Base-by-base conservation (phyloP, 1,284 basidiomycete species). In the Austroboletus sp. region DNA sequence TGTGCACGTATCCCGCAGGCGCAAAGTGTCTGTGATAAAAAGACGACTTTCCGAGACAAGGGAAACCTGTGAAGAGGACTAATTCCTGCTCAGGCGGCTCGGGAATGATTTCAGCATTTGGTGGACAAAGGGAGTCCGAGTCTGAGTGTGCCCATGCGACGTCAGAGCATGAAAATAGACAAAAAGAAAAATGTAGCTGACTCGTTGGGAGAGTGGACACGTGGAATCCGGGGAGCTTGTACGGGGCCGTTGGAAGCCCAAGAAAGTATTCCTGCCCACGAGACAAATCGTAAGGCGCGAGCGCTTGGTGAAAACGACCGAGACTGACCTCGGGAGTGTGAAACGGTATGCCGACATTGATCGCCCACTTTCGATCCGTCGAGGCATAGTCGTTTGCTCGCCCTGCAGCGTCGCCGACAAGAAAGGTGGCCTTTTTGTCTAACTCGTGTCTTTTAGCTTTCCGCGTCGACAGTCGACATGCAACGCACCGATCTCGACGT, bases 331-430 rank as follows among this genome's bases (percentile, higher is more conserved):
- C 79, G 23, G 80, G 70, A 21, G 89, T 93, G 43, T 74, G 70
- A 61, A 94, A 94, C 8, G 68, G 69, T 3, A 94, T 58, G 0
- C 73, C 82, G 9, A 85, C 62, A 55, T 94, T 95, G 6, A 80
- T 61, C 1, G 92, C 90, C 73, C 86, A 89, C 63, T 93, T 92
- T 33, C 84, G 74, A 66, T 95, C 93, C 0, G 83, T 88, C 47
- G 82, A 80, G 6, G 84, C 76, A 61, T 85, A 85, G 62, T 94
- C 90, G 10, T 68, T 65, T 13, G 67, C 43, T 48, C 92, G 76
- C 8, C 92, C 92, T 6, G 92, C 93, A 2, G 91, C 92, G 57
- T 97, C 93, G 5, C 93, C 93, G 3, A 96, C 84, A 57, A 85
- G 94, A 55, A 88, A 85, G 0, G 86, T 85, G 0, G 68, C 45